Evolutionary conservation across 805 yeast genomes (phyloP).

Genomic region (Komagataella mondaviorum): DNA sequence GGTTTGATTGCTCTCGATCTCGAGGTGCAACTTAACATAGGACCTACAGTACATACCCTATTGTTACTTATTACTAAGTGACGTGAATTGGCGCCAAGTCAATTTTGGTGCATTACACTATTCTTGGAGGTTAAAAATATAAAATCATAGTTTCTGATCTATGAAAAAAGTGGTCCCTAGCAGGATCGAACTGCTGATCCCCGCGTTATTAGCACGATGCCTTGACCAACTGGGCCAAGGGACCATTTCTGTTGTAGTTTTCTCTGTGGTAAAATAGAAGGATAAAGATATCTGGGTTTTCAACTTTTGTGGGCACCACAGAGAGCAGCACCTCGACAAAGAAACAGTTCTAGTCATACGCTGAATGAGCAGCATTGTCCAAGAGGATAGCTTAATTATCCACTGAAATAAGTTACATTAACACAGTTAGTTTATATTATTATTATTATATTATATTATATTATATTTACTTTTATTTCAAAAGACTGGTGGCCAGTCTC

Average conservation of each 20-base stretch:
- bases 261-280: not conserved
- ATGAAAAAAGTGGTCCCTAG: constrained; percentile 47
- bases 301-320: too few species aligned
- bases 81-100: not conserved
- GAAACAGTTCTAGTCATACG: too few species aligned
- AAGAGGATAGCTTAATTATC: too few species aligned
- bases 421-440: too few species aligned
- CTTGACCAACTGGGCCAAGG: constrained; percentile 33
- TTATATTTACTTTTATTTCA: not conserved
- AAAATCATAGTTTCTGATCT: too few species aligned
- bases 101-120: not conserved
- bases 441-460: too few species aligned
- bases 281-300: not conserved
- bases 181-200: constrained; percentile 84
- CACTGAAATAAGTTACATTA: too few species aligned
- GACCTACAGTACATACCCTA: not conserved
- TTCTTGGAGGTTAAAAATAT: too few species aligned
- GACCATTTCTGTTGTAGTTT: constrained; percentile 5
- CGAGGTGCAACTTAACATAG: not conserved
- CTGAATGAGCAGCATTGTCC: too few species aligned
- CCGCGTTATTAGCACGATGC: constrained; percentile 32
- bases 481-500: constrained; percentile 5
- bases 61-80: not conserved
- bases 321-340: too few species aligned
- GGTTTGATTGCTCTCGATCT: not conserved